Base-by-base conservation (phyloP, 768 basidiomycete species). In the Tylopilus rubrobrunneus region DNA sequence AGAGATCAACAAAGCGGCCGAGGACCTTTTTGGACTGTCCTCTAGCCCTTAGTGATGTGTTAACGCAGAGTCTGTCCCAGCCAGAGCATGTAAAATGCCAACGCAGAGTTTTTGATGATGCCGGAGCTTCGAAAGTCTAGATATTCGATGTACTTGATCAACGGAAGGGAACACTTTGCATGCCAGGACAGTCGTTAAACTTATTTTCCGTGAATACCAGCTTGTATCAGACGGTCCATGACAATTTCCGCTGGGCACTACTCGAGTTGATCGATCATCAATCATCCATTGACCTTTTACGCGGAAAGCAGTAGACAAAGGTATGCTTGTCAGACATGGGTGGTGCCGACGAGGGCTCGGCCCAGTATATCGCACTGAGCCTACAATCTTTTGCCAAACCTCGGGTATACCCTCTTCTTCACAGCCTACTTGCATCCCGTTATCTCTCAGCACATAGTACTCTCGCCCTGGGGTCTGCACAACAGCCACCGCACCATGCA, bases 381-480 rank as follows among this genome's bases (percentile, higher is more conserved):
- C 70, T 11, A 90, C 49, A 39, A 88, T 61, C 46, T 73, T 58
- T 74, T 76, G 83, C 88, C 88, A 91, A 10, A 84, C 72, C 4
- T 61, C 53, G 7, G 78, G 77, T 25, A 90, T 74, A 0, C 87
- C 88, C 7, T 87, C 86, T 60, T 91, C 88, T 66, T 92, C 89
- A 51, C 74, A 76, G 7, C 89, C 89, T 14, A 91, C 75, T 59
- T 86, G 81, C 81, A 88, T 83, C 15, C 89, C 89, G 51, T 87
- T 90, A 54, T 89, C 86, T 51, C 76, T 79, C 56, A 92, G 66
- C 33, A 91, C 75, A 59, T 76, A 85, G 62, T 89, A 87, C 64
- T 84, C 85, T 53, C 89, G 69, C 33, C 71, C 74, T 2, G 82
- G 82, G 0, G 89, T 91, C 65, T 88, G 89, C 9, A 90, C 78